phyloP scores from a whole-genome alignment of 2,329 filamentous ascomycete genomes.

The Nemania serpens region DNA sequence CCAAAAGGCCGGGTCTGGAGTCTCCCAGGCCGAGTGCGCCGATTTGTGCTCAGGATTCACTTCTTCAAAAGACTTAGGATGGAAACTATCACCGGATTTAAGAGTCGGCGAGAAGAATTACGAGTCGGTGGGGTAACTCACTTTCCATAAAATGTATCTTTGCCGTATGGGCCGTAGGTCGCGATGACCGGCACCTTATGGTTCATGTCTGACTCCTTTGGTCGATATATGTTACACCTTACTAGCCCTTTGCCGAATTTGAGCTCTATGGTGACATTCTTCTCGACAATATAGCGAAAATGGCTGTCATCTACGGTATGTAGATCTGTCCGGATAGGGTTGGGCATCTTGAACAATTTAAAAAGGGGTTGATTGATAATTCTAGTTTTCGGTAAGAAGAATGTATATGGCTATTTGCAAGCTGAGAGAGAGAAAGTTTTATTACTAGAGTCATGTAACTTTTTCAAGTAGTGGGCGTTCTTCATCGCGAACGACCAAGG shows the following conservation, averaged over 20 bases:
- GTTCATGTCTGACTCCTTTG: not conserved
- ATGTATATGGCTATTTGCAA: no score
- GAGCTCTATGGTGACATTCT: constrained; percentile 11
- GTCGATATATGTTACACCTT: constrained; percentile 13
- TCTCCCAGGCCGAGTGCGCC: constrained; percentile 62
- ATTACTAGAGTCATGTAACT: no score
- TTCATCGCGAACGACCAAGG: no score
- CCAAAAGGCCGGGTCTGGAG: constrained; percentile 62
- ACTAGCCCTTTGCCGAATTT: not conserved
- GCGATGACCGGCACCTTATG: not conserved
- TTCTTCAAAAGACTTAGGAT: not conserved
- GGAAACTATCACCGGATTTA: not conserved
- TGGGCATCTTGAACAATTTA: constrained; percentile 1
- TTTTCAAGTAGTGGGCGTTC: no score
- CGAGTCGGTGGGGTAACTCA: not conserved
- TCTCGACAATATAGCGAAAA: constrained; percentile 11
- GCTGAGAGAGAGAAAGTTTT: no score
- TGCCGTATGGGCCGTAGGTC: not conserved
- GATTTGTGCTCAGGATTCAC: constrained; percentile 53
- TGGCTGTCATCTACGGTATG: constrained; percentile 3
- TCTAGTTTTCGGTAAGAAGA: not conserved
- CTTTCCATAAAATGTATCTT: not conserved
- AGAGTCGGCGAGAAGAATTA: not conserved
- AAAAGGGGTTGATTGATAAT: not conserved
- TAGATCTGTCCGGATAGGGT: constrained; percentile 4